A percentile compares a stretch with the other conserved stretches of the same genome.
Conservation (phyloP, 371 early-diverging fungal species). For the Lichtheimia hyalospora region DNA sequence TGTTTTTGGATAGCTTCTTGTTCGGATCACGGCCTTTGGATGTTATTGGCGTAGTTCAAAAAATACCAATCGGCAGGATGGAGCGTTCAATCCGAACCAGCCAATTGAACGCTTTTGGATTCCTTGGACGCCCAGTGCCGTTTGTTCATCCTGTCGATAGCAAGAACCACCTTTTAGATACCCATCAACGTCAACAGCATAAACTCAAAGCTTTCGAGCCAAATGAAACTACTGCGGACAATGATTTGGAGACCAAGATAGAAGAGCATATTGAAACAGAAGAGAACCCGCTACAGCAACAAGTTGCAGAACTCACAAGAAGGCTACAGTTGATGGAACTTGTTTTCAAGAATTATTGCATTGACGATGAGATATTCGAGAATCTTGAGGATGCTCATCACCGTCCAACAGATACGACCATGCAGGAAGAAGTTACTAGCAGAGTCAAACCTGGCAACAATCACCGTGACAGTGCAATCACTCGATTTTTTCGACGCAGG, state of each 20-base stretch:
- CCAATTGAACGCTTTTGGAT: slow-evolving; percentile 7
- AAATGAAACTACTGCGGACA: too few species aligned
- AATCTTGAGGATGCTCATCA: not conserved
- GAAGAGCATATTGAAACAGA: too few species aligned
- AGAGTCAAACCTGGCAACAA: too few species aligned
- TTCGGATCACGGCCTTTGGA: not conserved
- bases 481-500: too few species aligned
- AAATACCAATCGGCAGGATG: not conserved
- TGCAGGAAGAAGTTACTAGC: too few species aligned
- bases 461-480: too few species aligned
- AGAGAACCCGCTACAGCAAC: too few species aligned
- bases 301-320: not conserved
- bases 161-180: not conserved
- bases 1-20: not conserved
- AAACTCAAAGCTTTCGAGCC: too few species aligned
- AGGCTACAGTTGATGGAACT: not conserved
- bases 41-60: not conserved
- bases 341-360: not conserved
- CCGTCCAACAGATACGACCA: too few species aligned
- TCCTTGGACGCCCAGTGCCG: not conserved
- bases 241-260: too few species aligned
- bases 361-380: not conserved
- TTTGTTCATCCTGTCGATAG: not conserved
- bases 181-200: too few species aligned
- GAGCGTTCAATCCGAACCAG: not conserved